These are phyloP conservation scores for Oryza brachyantha DNA, from an alignment of 176 grass and related monocot species.

Conservation along the genomic window DNA sequence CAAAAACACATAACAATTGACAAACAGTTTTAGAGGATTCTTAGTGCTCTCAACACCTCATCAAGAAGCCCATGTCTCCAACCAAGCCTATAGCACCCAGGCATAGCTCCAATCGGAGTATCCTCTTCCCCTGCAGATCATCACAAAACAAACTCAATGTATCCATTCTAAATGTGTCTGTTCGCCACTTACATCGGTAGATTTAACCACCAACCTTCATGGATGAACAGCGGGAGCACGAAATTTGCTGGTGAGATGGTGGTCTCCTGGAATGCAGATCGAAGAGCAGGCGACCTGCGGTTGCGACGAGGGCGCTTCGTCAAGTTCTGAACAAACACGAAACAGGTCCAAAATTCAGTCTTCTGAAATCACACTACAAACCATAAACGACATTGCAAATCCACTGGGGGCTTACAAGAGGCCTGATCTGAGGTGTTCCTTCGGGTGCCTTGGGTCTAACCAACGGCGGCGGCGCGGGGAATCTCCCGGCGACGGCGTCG, in stretches of 20 bases:
- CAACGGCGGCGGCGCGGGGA: conserved; percentile 53
- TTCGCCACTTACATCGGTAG: not conserved
- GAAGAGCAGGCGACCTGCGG: conserved; percentile 65
- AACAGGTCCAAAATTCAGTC: conserved; percentile 2
- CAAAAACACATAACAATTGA: not conserved
- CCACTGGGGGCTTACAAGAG: conserved; percentile 49
- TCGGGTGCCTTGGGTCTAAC: conserved; percentile 58
- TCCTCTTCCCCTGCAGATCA: conserved; percentile 69
- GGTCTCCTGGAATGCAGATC: conserved; percentile 85
- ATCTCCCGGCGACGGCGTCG: conserved; percentile 74
- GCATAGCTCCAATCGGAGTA: conserved; percentile 94
- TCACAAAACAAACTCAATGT: not conserved
- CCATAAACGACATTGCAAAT: conserved; percentile 8
- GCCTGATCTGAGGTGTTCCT: conserved; percentile 75
- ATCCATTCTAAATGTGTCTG: not conserved
- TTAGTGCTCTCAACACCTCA: conserved; percentile 49
- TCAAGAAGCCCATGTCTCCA: conserved; percentile 93
- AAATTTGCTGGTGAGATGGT: conserved; percentile 76
- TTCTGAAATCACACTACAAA: not conserved
- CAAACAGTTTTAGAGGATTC: not conserved
- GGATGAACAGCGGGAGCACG: conserved; percentile 89
- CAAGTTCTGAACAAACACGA: conserved; percentile 42
- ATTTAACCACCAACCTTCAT: conserved; percentile 69
- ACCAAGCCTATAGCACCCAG: conserved; percentile 91
- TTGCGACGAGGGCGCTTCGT: conserved; percentile 84